Percentiles rank a stretch among this genome's conserved stretches.
Conservation (phyloP, 192 early-diverging fungal genomes). For the Mortierella antarctica region DNA sequence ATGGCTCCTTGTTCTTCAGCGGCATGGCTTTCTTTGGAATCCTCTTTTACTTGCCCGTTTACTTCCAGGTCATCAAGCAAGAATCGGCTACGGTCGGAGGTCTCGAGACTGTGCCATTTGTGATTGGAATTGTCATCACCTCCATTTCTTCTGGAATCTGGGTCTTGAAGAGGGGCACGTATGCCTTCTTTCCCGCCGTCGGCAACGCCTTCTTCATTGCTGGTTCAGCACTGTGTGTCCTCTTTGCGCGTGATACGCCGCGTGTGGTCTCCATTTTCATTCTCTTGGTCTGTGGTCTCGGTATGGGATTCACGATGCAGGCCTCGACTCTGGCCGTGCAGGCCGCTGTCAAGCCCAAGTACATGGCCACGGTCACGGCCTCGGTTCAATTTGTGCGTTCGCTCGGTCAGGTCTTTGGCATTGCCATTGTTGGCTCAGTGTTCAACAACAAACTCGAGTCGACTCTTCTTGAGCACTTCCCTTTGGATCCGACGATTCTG, state of each 20-base stretch:
- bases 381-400: slow-evolving; percentile 68
- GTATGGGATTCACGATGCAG: slow-evolving; percentile 79
- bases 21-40: slow-evolving; percentile 58
- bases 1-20: slow-evolving; percentile 43
- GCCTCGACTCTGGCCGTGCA: slow-evolving; percentile 73
- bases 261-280: slow-evolving; percentile 66
- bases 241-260: slow-evolving; percentile 56
- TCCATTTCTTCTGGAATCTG: slow-evolving; percentile 70
- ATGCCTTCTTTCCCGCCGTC: slow-evolving; percentile 70
- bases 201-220: slow-evolving; percentile 68
- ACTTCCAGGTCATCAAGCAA: slow-evolving; percentile 72
- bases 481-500: slow-evolving; percentile 7
- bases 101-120: slow-evolving; percentile 77
- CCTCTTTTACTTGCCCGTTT: slow-evolving; percentile 76
- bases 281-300: slow-evolving; percentile 75
- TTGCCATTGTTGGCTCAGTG: slow-evolving; percentile 48
- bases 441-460: slow-evolving; percentile 54
- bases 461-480: not conserved
- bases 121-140: slow-evolving; percentile 72
- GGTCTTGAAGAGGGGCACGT: slow-evolving; percentile 65
- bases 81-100: slow-evolving; percentile 72
- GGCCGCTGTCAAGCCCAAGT: slow-evolving; percentile 62
- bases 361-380: slow-evolving; percentile 76
- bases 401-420: slow-evolving; percentile 37
- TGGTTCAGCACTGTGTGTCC: slow-evolving; percentile 68